Evolutionary conservation across 1,139 yeast species (phyloP), one percentile per base, ranked within the genome.

Genomic region (Kodamaea sp.): DNA sequence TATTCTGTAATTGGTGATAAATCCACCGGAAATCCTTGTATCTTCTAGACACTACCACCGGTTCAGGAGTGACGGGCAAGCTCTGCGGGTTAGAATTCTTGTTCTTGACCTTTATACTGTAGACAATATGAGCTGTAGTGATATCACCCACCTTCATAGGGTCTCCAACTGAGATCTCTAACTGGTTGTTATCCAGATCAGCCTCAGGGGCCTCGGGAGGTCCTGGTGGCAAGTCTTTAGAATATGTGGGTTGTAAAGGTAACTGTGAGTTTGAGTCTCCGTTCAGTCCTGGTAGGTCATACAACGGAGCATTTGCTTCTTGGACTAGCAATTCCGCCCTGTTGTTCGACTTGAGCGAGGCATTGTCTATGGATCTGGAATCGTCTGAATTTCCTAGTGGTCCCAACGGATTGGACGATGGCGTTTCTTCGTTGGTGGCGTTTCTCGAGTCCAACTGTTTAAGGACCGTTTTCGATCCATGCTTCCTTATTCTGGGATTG

Each of bases 141-240:
- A 90, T 63, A 46, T 92, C 98, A 3, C 96, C 96, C 3, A 92
- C 90, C 57, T 87, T 89, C 53, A 81, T 76, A 1, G 97, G 97
- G 57, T 92, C 96, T 2, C 94, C 94, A 2, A 90, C 96, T 1
- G 81, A 61, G 26, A 90, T 83, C 4, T 76, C 80, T 44, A 86
- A 73, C 26, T 60, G 57, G 54, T 30, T 48, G 14, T 9, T n/a
- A 15, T 24, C 27, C n/a, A 14, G 14, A 14, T 18, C 4, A 16
- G 18, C 6, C 5, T 24, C 27, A 7, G 26, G 15, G 21, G 8
- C 9, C n/a, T 15, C 27, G 18, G n/a, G 27, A 11, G 18, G n/a
- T 10, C 12, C 12, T 10, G 20, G 18, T 14, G 18, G 27, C n/a
- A 24, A 24, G n/a, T 24, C 27, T 24, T 24, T 24, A 9, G 21